phyloP scores from a whole-genome alignment of 257 asterid species.

The Forsythia viridissima region DNA sequence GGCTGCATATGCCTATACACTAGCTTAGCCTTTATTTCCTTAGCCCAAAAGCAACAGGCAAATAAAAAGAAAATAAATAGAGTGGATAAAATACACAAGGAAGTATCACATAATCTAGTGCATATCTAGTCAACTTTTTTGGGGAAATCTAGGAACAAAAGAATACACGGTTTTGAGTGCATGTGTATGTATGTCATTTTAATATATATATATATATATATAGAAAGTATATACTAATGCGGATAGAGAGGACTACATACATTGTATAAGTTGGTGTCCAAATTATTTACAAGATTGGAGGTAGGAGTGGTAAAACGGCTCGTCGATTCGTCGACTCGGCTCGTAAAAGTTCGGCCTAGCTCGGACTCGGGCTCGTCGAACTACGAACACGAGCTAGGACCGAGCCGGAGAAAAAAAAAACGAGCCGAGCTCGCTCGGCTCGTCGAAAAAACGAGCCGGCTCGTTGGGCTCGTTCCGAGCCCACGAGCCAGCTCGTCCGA shows the following conservation, averaged over 20 bases:
- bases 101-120: not conserved
- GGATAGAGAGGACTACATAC: constrained; percentile 25
- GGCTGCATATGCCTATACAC: not conserved
- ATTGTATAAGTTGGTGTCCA: constrained; percentile 19
- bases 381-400: too few species aligned
- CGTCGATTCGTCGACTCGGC: too few species aligned
- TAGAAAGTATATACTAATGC: not conserved
- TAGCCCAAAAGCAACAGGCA: not conserved
- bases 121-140: not conserved
- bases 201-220: not conserved
- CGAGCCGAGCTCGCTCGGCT: too few species aligned
- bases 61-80: too few species aligned
- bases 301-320: too few species aligned
- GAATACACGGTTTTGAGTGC: constrained; percentile 15
- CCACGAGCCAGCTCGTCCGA: too few species aligned
- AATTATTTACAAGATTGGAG: not conserved
- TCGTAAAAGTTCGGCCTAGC: too few species aligned
- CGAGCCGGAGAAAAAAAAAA: too few species aligned
- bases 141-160: constrained; percentile 15
- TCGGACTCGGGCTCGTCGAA: too few species aligned
- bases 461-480: too few species aligned
- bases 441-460: too few species aligned
- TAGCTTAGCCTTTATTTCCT: not conserved
- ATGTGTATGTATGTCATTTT: constrained; percentile 20
- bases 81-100: too few species aligned